A percentile compares a stretch with the other conserved stretches of the same genome.
These are phyloP conservation scores for Pythium sukuiense DNA, from an alignment of 352 stramenopile genomes.

Conservation along the genomic window DNA sequence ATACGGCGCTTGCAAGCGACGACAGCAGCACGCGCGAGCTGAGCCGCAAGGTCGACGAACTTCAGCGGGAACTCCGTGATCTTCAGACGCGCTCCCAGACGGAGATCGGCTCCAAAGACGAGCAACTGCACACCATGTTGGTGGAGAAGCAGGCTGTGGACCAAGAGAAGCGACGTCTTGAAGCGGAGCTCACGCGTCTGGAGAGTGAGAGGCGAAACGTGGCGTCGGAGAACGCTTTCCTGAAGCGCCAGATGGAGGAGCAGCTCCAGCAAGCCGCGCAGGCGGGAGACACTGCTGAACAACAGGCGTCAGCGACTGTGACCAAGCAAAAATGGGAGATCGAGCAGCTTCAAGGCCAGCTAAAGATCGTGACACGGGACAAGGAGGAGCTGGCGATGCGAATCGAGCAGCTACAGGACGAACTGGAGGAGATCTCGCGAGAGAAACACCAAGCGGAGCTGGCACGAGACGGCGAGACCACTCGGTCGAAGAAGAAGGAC, in stretches of 20 bases:
- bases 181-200: slow-evolving; percentile 17
- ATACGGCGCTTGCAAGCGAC: slow-evolving; percentile 4
- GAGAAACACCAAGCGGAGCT: slow-evolving; percentile 35
- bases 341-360: slow-evolving; percentile 42
- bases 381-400: slow-evolving; percentile 39
- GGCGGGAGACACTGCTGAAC: slow-evolving; percentile 18
- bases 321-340: slow-evolving; percentile 50
- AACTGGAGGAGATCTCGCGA: slow-evolving; percentile 34
- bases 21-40: slow-evolving; percentile 7
- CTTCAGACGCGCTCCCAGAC: slow-evolving; percentile 4
- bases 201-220: slow-evolving; percentile 41
- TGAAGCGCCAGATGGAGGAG: slow-evolving; percentile 24
- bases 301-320: slow-evolving; percentile 16
- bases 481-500: slow-evolving; percentile 37
- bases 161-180: slow-evolving; percentile 22
- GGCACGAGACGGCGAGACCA: slow-evolving; percentile 26
- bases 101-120: slow-evolving; percentile 8
- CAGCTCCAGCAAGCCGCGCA: slow-evolving; percentile 7
- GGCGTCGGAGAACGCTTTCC: background rate
- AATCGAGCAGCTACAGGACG: slow-evolving; percentile 28
- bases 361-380: slow-evolving; percentile 37
- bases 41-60: slow-evolving; percentile 13
- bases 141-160: slow-evolving; percentile 26
- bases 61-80: slow-evolving; percentile 5
- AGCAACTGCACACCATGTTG: slow-evolving; percentile 9